Evolutionary conservation across 1,139 yeast genomes (phyloP).

Genomic region (Suhomyces chickasaworum): DNA sequence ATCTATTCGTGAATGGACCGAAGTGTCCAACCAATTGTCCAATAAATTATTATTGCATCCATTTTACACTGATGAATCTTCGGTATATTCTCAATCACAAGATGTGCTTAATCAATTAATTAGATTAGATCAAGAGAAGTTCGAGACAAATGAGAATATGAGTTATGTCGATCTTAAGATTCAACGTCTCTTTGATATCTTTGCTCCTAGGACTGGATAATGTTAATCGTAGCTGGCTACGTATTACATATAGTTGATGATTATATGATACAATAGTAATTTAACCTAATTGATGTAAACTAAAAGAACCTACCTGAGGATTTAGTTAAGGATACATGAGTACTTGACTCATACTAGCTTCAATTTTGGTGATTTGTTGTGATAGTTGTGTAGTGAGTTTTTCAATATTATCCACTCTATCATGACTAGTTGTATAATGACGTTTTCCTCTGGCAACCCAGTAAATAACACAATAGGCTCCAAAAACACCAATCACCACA

Average conservation of each 20-base stretch:
- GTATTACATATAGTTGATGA: neutral
- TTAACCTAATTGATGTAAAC: neutral
- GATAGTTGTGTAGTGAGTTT: conserved; percentile 32
- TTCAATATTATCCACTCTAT: conserved; percentile 27
- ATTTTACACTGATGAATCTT: conserved; percentile 6
- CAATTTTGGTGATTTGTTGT: conserved; percentile 29
- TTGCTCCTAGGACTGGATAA: conserved; percentile 3
- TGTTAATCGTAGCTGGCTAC: conserved; percentile 1
- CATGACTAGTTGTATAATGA: conserved; percentile 29
- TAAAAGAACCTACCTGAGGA: neutral
- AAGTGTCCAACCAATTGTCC: conserved; percentile 11
- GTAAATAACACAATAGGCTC: conserved; percentile 34
- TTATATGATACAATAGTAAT: neutral
- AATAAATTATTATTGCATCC: conserved; percentile 16
- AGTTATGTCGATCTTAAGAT: conserved; percentile 12
- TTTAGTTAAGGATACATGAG: conserved; percentile 8
- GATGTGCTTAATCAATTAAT: conserved; percentile 11
- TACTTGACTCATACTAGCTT: conserved; percentile 21
- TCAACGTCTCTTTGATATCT: conserved; percentile 12
- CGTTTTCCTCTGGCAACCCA: conserved; percentile 43
- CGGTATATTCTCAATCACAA: conserved; percentile 14
- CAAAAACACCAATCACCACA: conserved; percentile 41
- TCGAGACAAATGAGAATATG: conserved; percentile 9
- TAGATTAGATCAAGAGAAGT: conserved; percentile 4
- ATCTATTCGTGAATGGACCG: conserved; percentile 5